Base-by-base conservation (phyloP, 2,329 filamentous ascomycete species). In the Aspergillus udagawae region DNA sequence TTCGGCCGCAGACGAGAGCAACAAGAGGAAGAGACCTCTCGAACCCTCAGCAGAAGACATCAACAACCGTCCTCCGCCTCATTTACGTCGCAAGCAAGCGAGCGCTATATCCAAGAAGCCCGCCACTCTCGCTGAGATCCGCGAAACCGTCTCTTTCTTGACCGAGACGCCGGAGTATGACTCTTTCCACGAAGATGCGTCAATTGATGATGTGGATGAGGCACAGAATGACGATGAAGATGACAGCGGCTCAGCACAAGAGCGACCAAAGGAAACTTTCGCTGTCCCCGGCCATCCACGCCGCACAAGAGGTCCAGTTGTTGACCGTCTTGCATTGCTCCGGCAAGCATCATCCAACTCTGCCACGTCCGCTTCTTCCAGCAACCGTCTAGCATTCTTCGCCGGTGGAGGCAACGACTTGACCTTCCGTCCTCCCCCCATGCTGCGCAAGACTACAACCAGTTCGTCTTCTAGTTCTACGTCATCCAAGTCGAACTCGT, bases 91-190 rank as follows among this genome's bases (percentile, higher is more conserved):
- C 47, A 87, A 84, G 20, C 76, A 75, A 49, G 76, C 73, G 25
- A 82, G 80, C 56, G 78, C 79, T 17, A 70, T 71, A 58, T 80
- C 79, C 53, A 85, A 83, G 72, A 91, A 87, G 65, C 91, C 92
- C 0, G 81, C 87, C 4, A 89, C 87, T 20, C 78, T 96, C 9
- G 85, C 86, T 28, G 91, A 97, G 67, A 89, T 97, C 60, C 86
- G 91, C 56, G 86, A 93, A 70, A 91, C 90, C 0, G 79, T 97
- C 6, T 95, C 90, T 4, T 90, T 88, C 72, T 82, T 97, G 9
- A 86, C 96, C 17, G 92, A 96, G 52, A 83, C 84, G 42, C 79
- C 80, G n/a, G 75, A 81, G 49, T 79, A 77, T 50, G 79, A 80
- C 28, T 82, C 80, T n/a, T 79, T 79, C 58, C 80, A 82, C 3